Evolutionary conservation across 768 basidiomycete genomes (phyloP).

Genomic region (Lactarius tabidus): DNA sequence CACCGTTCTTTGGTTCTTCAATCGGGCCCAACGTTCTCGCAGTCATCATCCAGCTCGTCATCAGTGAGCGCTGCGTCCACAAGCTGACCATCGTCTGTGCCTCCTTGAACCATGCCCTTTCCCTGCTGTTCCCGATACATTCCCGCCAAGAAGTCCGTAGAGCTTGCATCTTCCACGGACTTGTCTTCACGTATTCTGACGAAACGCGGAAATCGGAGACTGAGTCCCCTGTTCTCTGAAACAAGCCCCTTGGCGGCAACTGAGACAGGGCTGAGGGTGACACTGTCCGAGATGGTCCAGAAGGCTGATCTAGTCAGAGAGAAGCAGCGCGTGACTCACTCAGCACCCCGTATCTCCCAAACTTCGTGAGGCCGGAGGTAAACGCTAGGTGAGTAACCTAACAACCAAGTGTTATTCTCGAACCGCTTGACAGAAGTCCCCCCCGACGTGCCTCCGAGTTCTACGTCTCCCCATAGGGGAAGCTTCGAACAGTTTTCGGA

Average conservation of each 20-base stretch:
- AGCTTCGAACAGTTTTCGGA: slow-evolving; percentile 50
- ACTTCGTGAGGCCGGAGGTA: slow-evolving; percentile 73
- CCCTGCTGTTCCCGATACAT: slow-evolving; percentile 65
- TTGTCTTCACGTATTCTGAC: slow-evolving; percentile 73
- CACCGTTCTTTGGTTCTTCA: slow-evolving; percentile 1
- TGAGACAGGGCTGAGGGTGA: slow-evolving; percentile 84
- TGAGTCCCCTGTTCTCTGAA: slow-evolving; percentile 60
- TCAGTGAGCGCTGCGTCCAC: slow-evolving; percentile 46
- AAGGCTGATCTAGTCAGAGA: not conserved
- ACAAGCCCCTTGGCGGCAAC: slow-evolving; percentile 66
- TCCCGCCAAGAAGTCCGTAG: slow-evolving; percentile 60
- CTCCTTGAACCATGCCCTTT: slow-evolving; percentile 34
- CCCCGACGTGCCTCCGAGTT: slow-evolving; percentile 51
- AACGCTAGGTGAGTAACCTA: slow-evolving; percentile 60
- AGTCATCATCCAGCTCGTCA: slow-evolving; percentile 33
- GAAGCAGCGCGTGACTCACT: slow-evolving; percentile 39
- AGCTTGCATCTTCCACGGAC: slow-evolving; percentile 64
- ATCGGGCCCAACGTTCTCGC: slow-evolving; percentile 26
- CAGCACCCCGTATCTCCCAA: slow-evolving; percentile 86
- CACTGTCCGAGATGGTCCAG: slow-evolving; percentile 37
- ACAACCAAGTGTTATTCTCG: not conserved
- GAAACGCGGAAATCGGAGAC: slow-evolving; percentile 87
- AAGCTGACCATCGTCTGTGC: slow-evolving; percentile 56
- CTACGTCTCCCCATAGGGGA: slow-evolving; percentile 55
- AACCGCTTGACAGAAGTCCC: not conserved